Conservation (phyloP, 2,329 filamentous ascomycete species). For the Esteya vermicola region DNA sequence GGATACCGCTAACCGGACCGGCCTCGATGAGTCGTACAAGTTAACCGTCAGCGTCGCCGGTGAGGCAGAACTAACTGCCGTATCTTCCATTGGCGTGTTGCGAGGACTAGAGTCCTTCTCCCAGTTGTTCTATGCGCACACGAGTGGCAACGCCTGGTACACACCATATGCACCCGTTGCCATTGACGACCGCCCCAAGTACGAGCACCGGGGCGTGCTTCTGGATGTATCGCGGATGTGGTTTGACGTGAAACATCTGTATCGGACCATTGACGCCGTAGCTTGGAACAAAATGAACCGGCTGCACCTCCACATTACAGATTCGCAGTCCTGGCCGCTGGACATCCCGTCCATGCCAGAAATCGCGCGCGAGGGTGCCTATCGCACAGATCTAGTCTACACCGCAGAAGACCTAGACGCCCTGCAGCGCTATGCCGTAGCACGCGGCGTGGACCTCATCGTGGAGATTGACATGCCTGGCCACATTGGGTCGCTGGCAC, state of each 20-base stretch:
- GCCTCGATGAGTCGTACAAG: slow-evolving; percentile 64
- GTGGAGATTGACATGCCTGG: slow-evolving; percentile 73
- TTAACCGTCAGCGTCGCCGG: slow-evolving; percentile 46
- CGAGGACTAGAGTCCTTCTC: slow-evolving; percentile 63
- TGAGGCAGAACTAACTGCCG: slow-evolving; percentile 46
- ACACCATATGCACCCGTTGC: slow-evolving; percentile 55
- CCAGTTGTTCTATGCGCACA: slow-evolving; percentile 67
- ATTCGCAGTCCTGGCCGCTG: slow-evolving; percentile 75
- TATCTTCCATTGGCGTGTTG: slow-evolving; percentile 53
- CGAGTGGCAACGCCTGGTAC: slow-evolving; percentile 44
- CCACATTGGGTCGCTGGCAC: slow-evolving; percentile 55
- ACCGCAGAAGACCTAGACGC: slow-evolving; percentile 45
- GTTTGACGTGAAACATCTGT: slow-evolving; percentile 52
- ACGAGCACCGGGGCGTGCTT: slow-evolving; percentile 64
- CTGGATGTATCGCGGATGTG: slow-evolving; percentile 65
- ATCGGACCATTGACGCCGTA: slow-evolving; percentile 61
- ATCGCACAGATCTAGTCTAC: slow-evolving; percentile 53
- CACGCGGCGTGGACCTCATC: slow-evolving; percentile 56
- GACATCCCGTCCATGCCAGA: slow-evolving; percentile 64
- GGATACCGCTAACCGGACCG: slow-evolving; percentile 45
- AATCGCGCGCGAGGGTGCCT: slow-evolving; percentile 59
- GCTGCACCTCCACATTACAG: slow-evolving; percentile 68
- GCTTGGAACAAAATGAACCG: slow-evolving; percentile 74
- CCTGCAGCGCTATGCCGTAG: slow-evolving; percentile 56
- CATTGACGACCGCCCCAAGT: slow-evolving; percentile 62